phyloP scores from a whole-genome alignment of 441 rosid species.

The Francoa sonchifolia region DNA sequence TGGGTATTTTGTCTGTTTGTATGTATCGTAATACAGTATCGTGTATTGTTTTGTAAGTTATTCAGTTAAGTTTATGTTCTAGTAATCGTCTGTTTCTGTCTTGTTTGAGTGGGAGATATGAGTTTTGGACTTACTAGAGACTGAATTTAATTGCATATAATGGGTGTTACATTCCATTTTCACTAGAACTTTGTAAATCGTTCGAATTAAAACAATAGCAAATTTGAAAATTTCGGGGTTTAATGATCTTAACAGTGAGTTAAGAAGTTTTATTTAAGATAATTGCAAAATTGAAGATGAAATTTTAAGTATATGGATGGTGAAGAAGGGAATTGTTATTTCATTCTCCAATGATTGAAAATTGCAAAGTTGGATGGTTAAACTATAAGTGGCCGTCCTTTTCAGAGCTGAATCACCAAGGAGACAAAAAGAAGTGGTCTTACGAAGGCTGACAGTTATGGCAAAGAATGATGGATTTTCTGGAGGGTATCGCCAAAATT shows the following conservation, averaged over 20 bases:
- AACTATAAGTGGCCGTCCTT: conserved; percentile 1
- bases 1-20: conserved; percentile 1
- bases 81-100: too few relatives aligned
- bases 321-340: conserved; percentile 16
- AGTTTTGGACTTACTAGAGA: too few relatives aligned
- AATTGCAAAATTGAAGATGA: neutral
- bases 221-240: too few relatives aligned
- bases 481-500: conserved; percentile 37
- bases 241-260: neutral
- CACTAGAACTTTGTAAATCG: too few relatives aligned
- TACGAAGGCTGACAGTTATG: conserved; percentile 25
- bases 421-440: conserved; percentile 3
- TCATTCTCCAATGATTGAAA: conserved; percentile 16
- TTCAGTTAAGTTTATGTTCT: neutral
- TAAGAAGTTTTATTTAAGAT: neutral
- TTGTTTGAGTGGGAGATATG: too few relatives aligned
- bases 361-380: conserved; percentile 25
- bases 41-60: neutral
- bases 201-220: too few relatives aligned
- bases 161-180: too few relatives aligned
- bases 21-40: neutral
- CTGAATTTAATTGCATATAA: too few relatives aligned
- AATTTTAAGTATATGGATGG: neutral
- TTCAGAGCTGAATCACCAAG: conserved; percentile 1
- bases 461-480: conserved; percentile 36